Evolutionary conservation across 23 red algal genomes (phyloP), one percentile per base, ranked within the genome.

Genomic region (Cyanidium caldarium): DNA sequence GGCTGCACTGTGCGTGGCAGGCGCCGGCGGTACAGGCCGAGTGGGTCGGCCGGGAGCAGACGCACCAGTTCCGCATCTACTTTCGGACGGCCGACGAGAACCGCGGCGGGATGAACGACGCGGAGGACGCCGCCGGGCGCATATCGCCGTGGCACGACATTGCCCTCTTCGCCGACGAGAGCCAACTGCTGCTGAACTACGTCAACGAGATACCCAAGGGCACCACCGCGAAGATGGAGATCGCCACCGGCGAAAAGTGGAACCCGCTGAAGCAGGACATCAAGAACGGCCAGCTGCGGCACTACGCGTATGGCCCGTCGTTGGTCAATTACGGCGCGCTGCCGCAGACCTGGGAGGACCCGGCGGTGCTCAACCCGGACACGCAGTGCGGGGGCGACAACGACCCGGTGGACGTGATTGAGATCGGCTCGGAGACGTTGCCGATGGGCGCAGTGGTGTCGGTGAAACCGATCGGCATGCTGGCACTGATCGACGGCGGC

Each of bases 311-410:
- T 44, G 81, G 84, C 45, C 77, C 78, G 13, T 87, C 82, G 36
- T 70, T 98, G 29, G 67, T 98, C 37, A 98, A 98, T 42, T 98
- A 98, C 39, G 92, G 92, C 10, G 84, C 92, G 1, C 70, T 98
- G 12, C 92, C 92, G 41, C 92, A 98, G 42, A 98, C 92, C 36
- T 98, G 92, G 92, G 92, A 98, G 73, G 84, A 98, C 69, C 92
- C 92, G 0, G 68, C 40, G n/a, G 66, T 69, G 7, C 34, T 81
- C 0, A 33, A 86, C 57, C 42, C 44, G 3, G 92, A 84, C 25
- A 73, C 82, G 21, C 69, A 69, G 35, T 40, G 74, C 25, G 77
- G 81, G 37, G 92, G 92, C 21, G 92, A 98, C 75, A 79, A 83
- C 38, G 92, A 98, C 73, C 92, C 92, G 1, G 38, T 98, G 16